Percentiles rank a stretch among this genome's conserved stretches.
Conservation (phyloP, 2,329 filamentous ascomycete genomes). For the Harringtonia aguacate region DNA sequence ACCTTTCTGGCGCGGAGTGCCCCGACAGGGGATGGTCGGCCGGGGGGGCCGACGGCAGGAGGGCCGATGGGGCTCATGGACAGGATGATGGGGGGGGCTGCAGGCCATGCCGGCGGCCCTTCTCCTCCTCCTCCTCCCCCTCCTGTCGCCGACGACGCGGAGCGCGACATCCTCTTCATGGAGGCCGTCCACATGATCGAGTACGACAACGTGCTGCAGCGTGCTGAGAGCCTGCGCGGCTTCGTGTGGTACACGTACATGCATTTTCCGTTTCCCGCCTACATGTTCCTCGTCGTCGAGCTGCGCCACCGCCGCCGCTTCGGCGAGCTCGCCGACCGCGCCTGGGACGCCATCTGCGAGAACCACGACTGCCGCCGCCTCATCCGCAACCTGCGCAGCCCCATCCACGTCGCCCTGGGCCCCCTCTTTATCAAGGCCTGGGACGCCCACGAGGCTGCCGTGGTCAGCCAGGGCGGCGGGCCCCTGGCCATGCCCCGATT, state of each 20-base stretch:
- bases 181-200: constrained; percentile 48
- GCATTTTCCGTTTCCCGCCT: constrained; percentile 50
- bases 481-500: constrained; percentile 32
- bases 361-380: constrained; percentile 43
- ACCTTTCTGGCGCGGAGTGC: constrained; percentile 35
- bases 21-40: constrained; percentile 5
- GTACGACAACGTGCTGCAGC: constrained; percentile 46
- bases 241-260: constrained; percentile 50
- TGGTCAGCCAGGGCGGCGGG: constrained; percentile 29
- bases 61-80: background rate
- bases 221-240: constrained; percentile 35
- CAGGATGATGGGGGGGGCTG: background rate
- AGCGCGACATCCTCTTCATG: constrained; percentile 41
- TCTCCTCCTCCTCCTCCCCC: background rate
- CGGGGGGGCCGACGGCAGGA: background rate
- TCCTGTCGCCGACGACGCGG: constrained; percentile 22
- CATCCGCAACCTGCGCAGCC: constrained; percentile 37
- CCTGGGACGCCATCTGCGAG: constrained; percentile 44
- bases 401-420: constrained; percentile 47
- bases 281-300: constrained; percentile 48
- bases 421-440: constrained; percentile 51
- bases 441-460: constrained; percentile 42
- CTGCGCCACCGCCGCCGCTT: constrained; percentile 38
- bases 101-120: background rate
- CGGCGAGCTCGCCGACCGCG: constrained; percentile 46